phyloP scores from a whole-genome alignment of 768 basidiomycete genomes.

The Termitomyces sp. region DNA sequence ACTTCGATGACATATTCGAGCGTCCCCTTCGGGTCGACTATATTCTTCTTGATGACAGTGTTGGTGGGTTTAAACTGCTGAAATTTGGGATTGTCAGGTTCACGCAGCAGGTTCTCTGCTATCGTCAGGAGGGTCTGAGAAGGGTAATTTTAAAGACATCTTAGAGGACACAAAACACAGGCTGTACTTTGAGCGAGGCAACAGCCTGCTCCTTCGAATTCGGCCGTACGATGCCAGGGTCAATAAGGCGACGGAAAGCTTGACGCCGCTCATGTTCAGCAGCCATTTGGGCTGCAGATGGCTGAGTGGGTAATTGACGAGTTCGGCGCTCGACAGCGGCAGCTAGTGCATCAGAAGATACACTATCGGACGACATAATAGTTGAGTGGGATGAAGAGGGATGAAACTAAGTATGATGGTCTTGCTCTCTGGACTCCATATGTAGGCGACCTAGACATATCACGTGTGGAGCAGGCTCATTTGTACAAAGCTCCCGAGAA shows the following conservation, averaged over 20 bases:
- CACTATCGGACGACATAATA: constrained; percentile 11
- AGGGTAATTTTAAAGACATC: constrained; percentile 13
- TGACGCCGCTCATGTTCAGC: constrained; percentile 65
- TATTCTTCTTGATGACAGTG: constrained; percentile 51
- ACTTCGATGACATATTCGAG: constrained; percentile 80
- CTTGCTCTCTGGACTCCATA: no score
- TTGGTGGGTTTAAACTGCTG: constrained; percentile 77
- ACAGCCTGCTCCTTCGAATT: constrained; percentile 58
- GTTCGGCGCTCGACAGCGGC: constrained; percentile 42
- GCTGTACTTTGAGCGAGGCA: constrained; percentile 58
- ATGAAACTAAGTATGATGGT: no score
- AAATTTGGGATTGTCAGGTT: constrained; percentile 70
- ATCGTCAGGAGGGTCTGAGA: constrained; percentile 60
- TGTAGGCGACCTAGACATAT: no score
- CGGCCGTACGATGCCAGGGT: constrained; percentile 72
- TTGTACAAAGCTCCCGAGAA: no score
- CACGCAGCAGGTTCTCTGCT: constrained; percentile 66
- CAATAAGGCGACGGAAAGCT: constrained; percentile 68
- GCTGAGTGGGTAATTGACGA: constrained; percentile 24
- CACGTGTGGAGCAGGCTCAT: no score
- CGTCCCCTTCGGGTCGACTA: constrained; percentile 70
- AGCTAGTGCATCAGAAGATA: constrained; percentile 33
- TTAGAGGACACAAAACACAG: constrained; percentile 11
- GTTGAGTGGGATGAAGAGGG: background rate
- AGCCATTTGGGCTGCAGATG: constrained; percentile 31